These are phyloP conservation scores for Solanum aculeatissimum DNA, from an alignment of 305 asterid species.

Conservation along the genomic window DNA sequence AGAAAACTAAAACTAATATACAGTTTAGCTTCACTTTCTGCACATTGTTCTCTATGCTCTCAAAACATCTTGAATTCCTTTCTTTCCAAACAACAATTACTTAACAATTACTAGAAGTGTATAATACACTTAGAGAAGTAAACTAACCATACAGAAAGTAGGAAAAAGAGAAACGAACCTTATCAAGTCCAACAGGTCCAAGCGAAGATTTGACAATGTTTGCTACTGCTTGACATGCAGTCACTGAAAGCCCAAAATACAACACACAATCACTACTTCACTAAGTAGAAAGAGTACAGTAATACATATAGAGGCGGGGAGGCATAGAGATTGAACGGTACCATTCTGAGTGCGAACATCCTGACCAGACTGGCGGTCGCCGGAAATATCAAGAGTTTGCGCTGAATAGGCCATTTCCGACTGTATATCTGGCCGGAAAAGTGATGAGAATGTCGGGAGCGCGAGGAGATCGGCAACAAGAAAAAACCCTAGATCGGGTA, in stretches of 20 bases:
- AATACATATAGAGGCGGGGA: not conserved
- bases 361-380: conserved; percentile 92
- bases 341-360: conserved; percentile 93
- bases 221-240: conserved; percentile 85
- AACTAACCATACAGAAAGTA: not conserved
- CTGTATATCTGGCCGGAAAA: not conserved
- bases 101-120: not conserved
- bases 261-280: not conserved
- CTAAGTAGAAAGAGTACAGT: not conserved
- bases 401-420: conserved; percentile 15
- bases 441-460: not conserved
- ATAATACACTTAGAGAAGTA: not conserved
- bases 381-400: conserved; percentile 59
- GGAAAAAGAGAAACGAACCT: conserved; percentile 29
- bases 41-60: too few species aligned
- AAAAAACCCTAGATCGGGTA: conserved; percentile 24
- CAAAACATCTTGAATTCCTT: too few species aligned
- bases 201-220: conserved; percentile 89
- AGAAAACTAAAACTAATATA: too few species aligned
- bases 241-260: conserved; percentile 32
- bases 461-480: not conserved
- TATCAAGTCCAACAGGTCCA: conserved; percentile 91
- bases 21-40: too few species aligned
- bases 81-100: too few species aligned
- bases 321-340: not conserved